Evolutionary conservation across 305 asterid genomes (phyloP), one percentile per base, ranked within the genome.

Genomic region (Rubia occidens): DNA sequence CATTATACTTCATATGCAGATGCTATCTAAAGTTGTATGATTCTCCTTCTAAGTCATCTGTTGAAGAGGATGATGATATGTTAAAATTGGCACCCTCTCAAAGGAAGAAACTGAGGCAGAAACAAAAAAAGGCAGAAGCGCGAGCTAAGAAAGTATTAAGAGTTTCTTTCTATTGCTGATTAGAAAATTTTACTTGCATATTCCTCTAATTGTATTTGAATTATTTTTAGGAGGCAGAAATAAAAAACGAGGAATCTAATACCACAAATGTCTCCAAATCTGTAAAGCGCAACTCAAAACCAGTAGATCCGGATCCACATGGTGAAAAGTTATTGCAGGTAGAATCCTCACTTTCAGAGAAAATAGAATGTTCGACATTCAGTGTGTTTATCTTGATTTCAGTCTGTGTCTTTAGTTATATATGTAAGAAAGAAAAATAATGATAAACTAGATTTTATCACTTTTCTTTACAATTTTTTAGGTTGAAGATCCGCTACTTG

Each of bases 321-420:
- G 99, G 99, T 74, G 97, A 89, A 77, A 91, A 91, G 77, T 78
- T 95, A 76, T 74, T 88, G 79, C 94, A 85, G 97, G 99, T 91
- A 82, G 53, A 53, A 56, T 70, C 61, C 60, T 56, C 60, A 43
- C 64, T 42, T 64, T 79, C 64, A 55, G 21, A 44, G 65, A 72
- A 42, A 39, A 66, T 59, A n/a, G 60, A 51, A 65, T 26, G 35
- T 60, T 73, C 13, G 55, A 44, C 11, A 44, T 18, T 24, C 39
- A 58, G 61, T 60, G 7, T 11, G 63, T 65, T 64, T 15, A 47
- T 26, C 6, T 32, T 37, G 37, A 49, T 71, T 60, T 66, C 39
- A 18, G 32, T 67, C 65, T 32, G 35, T 58, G n/a, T 40, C n/a
- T 21, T 24, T 6, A 21, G 58, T 9, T n/a, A 8, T 53, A 53